Conservation (phyloP, 2,329 filamentous ascomycete genomes). For the Nothopassalora personata region DNA sequence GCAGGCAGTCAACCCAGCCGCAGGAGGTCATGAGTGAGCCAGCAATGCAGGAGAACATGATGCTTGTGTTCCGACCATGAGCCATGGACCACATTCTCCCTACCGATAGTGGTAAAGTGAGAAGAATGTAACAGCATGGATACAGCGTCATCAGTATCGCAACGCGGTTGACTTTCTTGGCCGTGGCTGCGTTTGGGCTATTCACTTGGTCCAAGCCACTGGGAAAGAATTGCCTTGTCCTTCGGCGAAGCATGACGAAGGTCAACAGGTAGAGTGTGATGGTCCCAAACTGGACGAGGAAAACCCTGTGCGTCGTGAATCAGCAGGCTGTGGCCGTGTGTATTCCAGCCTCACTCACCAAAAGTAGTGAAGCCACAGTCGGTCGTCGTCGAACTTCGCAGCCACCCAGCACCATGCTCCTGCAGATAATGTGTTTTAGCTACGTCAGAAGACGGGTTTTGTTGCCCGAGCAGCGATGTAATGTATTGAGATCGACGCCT, state of each 20-base stretch:
- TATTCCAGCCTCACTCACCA: not conserved
- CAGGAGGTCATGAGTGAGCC: conserved; percentile 55
- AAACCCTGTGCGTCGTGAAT: conserved; percentile 44
- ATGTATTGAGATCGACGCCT: too few species aligned
- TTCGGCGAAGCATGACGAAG: conserved; percentile 28
- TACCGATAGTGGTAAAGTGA: conserved; percentile 59
- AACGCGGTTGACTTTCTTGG: conserved; percentile 35
- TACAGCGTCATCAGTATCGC: conserved; percentile 61
- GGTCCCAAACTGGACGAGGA: conserved; percentile 49
- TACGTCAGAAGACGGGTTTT: not conserved
- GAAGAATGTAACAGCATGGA: conserved; percentile 63
- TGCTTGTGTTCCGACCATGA: conserved; percentile 34
- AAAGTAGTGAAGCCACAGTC: conserved; percentile 36
- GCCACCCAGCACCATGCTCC: conserved; percentile 66
- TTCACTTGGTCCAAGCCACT: conserved; percentile 8
- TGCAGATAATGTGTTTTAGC: not conserved
- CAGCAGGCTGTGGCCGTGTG: not conserved
- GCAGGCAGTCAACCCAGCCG: conserved; percentile 54
- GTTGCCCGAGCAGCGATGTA: too few species aligned
- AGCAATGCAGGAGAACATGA: conserved; percentile 45
- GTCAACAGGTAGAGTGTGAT: conserved; percentile 45
- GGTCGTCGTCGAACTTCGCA: conserved; percentile 48
- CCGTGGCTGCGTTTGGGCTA: conserved; percentile 22
- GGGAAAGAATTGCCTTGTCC: conserved; percentile 21
- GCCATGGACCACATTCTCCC: conserved; percentile 61